phyloP scores from a whole-genome alignment of 2,329 filamentous ascomycete genomes.

The Xylariales sp. region DNA sequence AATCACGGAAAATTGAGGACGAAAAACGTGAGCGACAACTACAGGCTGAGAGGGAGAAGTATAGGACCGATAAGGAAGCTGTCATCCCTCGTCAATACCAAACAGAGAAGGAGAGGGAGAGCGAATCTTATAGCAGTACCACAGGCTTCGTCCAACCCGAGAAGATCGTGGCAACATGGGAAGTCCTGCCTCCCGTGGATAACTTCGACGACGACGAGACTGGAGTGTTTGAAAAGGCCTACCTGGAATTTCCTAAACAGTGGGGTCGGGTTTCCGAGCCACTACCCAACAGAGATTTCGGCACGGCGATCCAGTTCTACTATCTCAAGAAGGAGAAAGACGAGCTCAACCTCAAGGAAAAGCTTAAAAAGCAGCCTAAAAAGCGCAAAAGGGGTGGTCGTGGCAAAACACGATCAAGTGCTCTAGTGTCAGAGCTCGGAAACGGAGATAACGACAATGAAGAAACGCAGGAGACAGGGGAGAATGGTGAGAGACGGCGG shows the following conservation, averaged over 20 bases:
- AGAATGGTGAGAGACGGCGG: slow-evolving; percentile 69
- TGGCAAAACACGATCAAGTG: slow-evolving; percentile 70
- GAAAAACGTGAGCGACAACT: slow-evolving; percentile 76
- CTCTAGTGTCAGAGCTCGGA: slow-evolving; percentile 74
- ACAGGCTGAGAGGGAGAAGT: slow-evolving; percentile 73
- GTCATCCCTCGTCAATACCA: slow-evolving; percentile 77
- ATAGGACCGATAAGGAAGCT: slow-evolving; percentile 79
- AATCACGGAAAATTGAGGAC: slow-evolving; percentile 77
- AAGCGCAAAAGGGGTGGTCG: slow-evolving; percentile 67
- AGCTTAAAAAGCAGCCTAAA: slow-evolving; percentile 73
- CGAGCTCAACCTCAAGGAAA: slow-evolving; percentile 80
- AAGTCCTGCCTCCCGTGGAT: slow-evolving; percentile 77
- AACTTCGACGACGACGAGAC: slow-evolving; percentile 80
- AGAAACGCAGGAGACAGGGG: slow-evolving; percentile 66
- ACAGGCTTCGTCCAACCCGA: slow-evolving; percentile 74
- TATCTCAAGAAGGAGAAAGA: slow-evolving; percentile 85
- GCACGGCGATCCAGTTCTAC: slow-evolving; percentile 86
- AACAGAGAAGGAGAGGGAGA: slow-evolving; percentile 68
- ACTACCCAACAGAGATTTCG: slow-evolving; percentile 76
- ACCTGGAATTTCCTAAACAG: slow-evolving; percentile 81
- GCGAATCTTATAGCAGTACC: slow-evolving; percentile 71
- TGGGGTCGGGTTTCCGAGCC: slow-evolving; percentile 81
- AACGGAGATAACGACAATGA: slow-evolving; percentile 68
- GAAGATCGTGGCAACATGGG: slow-evolving; percentile 75
- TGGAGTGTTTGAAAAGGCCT: slow-evolving; percentile 77